Percentiles rank a stretch among this genome's conserved stretches.
Conservation (phyloP, 2,329 filamentous ascomycete genomes). For the Sphaerulina vaccinii region DNA sequence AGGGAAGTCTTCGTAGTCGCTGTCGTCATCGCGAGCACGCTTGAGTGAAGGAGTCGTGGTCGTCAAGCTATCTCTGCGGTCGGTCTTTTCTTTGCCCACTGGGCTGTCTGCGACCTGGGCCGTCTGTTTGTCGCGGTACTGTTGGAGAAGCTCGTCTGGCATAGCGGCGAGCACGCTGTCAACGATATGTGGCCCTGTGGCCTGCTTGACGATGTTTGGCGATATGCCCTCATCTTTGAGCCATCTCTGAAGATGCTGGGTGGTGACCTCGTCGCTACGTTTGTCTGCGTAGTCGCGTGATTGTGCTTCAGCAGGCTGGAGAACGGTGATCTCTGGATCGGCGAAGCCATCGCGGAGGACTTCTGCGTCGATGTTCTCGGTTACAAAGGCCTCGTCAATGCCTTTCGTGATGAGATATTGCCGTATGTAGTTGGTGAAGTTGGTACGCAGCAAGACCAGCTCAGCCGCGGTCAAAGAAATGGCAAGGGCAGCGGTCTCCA, state of each 20-base stretch:
- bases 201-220: neutral
- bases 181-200: neutral
- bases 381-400: constrained; percentile 2
- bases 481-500: neutral
- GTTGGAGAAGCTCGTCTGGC: neutral
- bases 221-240: neutral
- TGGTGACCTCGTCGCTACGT: neutral
- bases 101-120: neutral
- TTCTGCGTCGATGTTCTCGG: constrained; percentile 2
- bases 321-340: neutral
- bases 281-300: neutral
- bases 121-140: neutral
- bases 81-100: neutral
- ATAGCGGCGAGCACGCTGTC: neutral
- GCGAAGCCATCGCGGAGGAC: neutral
- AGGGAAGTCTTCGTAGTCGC: constrained; percentile 3
- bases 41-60: neutral
- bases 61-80: neutral
- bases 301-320: neutral
- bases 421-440: constrained; percentile 1
- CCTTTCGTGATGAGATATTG: neutral
- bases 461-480: neutral
- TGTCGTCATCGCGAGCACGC: neutral
- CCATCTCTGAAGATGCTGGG: neutral
- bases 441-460: constrained; percentile 2